Evolutionary conservation across 345 rosid genomes (phyloP), one percentile per base, ranked within the genome.

Genomic region (Alliaria petiolata): DNA sequence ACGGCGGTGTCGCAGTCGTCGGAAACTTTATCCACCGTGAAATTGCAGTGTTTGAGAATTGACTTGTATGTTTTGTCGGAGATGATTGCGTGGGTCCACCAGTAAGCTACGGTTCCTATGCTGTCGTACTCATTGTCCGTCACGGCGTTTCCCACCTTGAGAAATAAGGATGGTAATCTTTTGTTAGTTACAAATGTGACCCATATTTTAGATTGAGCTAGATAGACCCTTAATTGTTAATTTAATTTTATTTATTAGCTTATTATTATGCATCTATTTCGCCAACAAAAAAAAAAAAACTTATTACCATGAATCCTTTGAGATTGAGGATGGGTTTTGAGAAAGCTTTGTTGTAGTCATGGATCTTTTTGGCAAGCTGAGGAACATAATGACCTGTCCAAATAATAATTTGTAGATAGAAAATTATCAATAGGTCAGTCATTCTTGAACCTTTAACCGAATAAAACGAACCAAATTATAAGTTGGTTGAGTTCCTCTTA

Each of bases 81-180:
- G 46, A 95, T 91, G 81, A 95, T 78, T 5, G 96, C 80, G 67
- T 95, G 99, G 2, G 80, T 87, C 99, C 97, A 95, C 99, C 97
- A 95, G 61, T 78, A 95, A 3, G 89, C 36, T 31, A 95, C 83
- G 4, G 96, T 91, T 65, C 97, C 99, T 4, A 89, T 78, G 71
- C 80, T 81, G 74, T 95, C 99, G 40, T 89, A 84, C 81, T 84
- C 75, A 59, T 43, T 77, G 78, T 95, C 99, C 15, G 83, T 89
- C 30, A 87, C 97, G 2, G 90, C 95, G 75, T 91, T 95, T 39
- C 99, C 97, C 25, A 95, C 93, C 97, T 93, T 42, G 26, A 8
- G 9, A 40, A 39, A 51, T 3, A 46, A 74, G 8, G 44, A 22
- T 26, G 5, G 15, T 12, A 6, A 16, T 26, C 11, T 65, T 67